Evolutionary conservation across 2,329 filamentous ascomycete genomes (phyloP).

Genomic region (Epichloe gansuensis): DNA sequence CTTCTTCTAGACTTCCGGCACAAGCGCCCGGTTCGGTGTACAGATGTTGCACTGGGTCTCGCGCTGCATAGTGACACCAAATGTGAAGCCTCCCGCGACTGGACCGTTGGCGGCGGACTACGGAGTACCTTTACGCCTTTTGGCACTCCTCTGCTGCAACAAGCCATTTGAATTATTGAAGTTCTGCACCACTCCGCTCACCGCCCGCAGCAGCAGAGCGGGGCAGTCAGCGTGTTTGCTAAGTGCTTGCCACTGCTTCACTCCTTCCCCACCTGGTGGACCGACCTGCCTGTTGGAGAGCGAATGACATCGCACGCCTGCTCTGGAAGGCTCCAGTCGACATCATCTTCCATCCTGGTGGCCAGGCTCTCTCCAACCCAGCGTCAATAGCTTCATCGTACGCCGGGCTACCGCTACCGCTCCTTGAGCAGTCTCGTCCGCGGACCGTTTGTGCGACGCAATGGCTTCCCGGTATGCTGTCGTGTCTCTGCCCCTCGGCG

Average conservation of each 20-base stretch:
- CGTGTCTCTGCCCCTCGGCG: conserved; percentile 79
- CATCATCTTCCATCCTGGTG: not conserved
- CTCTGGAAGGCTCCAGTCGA: not conserved
- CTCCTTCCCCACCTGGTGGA: conserved; percentile 1
- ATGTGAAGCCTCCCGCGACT: not conserved
- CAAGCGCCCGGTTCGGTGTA: not conserved
- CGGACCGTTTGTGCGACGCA: conserved; percentile 4
- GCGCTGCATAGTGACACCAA: not conserved
- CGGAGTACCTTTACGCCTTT: too few species aligned
- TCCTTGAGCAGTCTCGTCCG: not conserved
- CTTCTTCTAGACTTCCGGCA: conserved; percentile 1
- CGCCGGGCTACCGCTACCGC: not conserved
- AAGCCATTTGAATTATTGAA: too few species aligned
- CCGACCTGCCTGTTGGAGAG: not conserved
- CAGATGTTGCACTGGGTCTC: not conserved
- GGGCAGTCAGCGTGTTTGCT: not conserved
- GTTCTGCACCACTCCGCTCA: too few species aligned
- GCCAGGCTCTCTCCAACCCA: not conserved
- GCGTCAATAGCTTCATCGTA: not conserved
- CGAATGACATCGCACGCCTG: conserved; percentile 1
- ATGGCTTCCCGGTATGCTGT: conserved; percentile 64
- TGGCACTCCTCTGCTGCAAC: too few species aligned
- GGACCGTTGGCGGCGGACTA: too few species aligned
- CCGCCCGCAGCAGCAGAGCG: not conserved
- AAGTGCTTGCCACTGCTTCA: too few species aligned